phyloP scores from a whole-genome alignment of 2,329 filamentous ascomycete species.

The Alternaria gansuensis region DNA sequence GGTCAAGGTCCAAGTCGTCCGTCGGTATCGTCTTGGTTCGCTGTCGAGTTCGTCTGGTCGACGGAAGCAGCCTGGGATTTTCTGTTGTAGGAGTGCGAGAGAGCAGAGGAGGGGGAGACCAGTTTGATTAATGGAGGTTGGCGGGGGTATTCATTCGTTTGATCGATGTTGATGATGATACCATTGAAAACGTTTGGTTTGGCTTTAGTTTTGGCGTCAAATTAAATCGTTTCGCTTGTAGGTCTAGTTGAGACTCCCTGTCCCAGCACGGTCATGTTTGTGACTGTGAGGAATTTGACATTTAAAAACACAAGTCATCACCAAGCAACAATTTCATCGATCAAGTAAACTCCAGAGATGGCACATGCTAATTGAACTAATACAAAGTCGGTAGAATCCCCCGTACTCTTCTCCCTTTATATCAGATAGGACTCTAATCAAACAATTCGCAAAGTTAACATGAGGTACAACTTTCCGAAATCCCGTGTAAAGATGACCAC shows the following conservation, averaged over 20 bases:
- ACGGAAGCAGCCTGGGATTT: background rate
- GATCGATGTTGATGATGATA: slow-evolving; percentile 1
- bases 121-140: background rate
- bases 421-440: background rate
- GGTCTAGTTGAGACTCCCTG: no score
- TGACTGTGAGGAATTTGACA: background rate
- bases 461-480: background rate
- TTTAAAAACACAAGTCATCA: background rate
- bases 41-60: background rate
- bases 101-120: background rate
- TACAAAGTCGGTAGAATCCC: no score
- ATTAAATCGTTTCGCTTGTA: no score
- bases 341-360: no score
- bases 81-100: slow-evolving; percentile 2
- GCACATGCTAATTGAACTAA: no score
- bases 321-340: no score
- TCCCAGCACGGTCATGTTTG: background rate
- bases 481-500: background rate
- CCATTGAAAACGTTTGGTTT: slow-evolving; percentile 2
- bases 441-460: background rate
- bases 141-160: background rate
- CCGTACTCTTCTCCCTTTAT: no score
- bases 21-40: background rate
- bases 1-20: background rate
- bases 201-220: background rate